Base-by-base conservation (phyloP, 2,329 filamentous ascomycete genomes). In the Botryotinia narcissicola region DNA sequence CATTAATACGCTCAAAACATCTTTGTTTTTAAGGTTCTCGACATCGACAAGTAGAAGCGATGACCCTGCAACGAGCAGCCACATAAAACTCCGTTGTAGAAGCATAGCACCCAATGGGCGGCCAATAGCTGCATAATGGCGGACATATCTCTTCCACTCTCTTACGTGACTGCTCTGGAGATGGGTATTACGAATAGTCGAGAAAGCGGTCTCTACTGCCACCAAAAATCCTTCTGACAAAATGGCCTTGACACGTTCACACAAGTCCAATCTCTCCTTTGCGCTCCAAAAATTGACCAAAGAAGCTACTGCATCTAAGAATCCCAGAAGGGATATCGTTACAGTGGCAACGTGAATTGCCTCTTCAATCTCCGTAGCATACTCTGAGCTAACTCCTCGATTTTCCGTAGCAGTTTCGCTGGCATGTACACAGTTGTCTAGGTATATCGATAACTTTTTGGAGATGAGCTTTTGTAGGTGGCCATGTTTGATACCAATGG, bases 71-170 rank as follows among this genome's bases (percentile, higher is more conserved):
- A 94, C 91, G 20, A 98, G 86, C 46, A 98, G 88, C 82, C 90
- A 91, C 87, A 97, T 94, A 81, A 97, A 97, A 76, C 92, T 94
- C 79, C 93, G 90, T 81, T 97, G 94, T 35, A 99, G 83, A 9
- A 98, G 87, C 91, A 98, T 96, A 20, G 95, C 94, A 16, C 96
- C 94, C 61, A 99, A 84, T 0, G 97, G 95, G 32, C 93, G 89
- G 16, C 93, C 93, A 74, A 89, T 87, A 25, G 90, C 88, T 42
- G 93, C 90, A 83, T 98, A 99, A 75, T 95, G 92, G 62, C 92
- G 92, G 73, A 93, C 84, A 82, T 93, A 94, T 76, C 91, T 90
- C 83, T 93, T 97, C 96, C 96, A 99, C 77, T 97, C 93, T 79
- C 90, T 92, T 32, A 93, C 85, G 42, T 88, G 84, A 66, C 87